Percentiles rank a stretch among this genome's conserved stretches.
Conservation (phyloP, 1,284 basidiomycete genomes). For the Ustilago vetiveriae region DNA sequence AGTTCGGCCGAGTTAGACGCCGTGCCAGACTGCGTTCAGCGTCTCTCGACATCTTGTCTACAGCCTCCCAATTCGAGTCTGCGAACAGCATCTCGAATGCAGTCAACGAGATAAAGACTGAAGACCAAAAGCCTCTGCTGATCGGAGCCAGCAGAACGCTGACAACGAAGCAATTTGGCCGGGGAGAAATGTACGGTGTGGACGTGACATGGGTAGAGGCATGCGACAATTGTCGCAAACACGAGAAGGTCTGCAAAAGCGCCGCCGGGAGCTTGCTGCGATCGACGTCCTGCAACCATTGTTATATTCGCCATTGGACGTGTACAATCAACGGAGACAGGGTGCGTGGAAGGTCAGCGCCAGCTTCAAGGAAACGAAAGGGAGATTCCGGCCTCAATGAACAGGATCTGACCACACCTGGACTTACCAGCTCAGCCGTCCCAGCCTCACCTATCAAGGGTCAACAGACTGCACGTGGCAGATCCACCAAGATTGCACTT, state of each 20-base stretch:
- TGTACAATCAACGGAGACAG: slow-evolving; percentile 6
- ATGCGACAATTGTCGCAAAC: slow-evolving; percentile 3
- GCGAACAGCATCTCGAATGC: no score
- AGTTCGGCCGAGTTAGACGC: neutral
- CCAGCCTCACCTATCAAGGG: no score
- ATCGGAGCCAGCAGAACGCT: no score
- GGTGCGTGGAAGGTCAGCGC: neutral
- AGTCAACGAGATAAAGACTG: no score
- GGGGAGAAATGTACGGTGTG: neutral
- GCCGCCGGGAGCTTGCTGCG: neutral
- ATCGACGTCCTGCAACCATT: neutral
- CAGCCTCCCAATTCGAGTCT: no score
- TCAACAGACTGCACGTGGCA: no score
- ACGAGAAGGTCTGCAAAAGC: neutral
- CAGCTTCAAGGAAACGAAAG: neutral
- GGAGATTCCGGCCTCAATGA: no score
- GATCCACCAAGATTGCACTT: no score
- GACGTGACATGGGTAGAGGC: slow-evolving; percentile 5
- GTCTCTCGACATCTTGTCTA: no score
- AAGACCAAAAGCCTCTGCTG: no score
- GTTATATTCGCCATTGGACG: neutral
- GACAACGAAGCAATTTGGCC: neutral
- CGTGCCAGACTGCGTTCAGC: neutral
- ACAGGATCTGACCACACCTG: no score
- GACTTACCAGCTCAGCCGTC: no score